These are phyloP conservation scores for Apiospora arundinis DNA, from an alignment of 2,329 filamentous ascomycete genomes.

Conservation along the genomic window DNA sequence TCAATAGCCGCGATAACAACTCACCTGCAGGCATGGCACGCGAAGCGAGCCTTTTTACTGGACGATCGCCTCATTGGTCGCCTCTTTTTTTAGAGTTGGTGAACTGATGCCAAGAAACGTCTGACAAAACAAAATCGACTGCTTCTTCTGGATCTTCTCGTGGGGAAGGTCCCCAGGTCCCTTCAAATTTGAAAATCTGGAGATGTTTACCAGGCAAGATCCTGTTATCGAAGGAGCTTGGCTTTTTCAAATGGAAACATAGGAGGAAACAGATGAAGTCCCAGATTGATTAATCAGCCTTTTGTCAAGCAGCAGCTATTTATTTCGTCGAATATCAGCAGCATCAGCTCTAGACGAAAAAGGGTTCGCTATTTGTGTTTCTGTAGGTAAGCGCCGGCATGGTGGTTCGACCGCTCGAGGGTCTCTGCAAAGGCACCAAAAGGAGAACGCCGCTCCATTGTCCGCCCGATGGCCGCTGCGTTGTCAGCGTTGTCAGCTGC, in stretches of 20 bases:
- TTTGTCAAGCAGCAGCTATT: neutral
- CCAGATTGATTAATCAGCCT: neutral
- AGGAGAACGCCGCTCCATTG: neutral
- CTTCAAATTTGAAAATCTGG: too few relatives aligned
- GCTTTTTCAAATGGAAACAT: neutral
- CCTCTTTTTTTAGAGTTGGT: neutral
- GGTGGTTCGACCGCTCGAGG: neutral
- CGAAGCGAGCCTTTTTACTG: neutral
- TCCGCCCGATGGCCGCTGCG: neutral
- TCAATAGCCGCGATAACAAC: neutral
- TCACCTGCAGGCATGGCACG: neutral
- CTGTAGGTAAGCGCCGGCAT: neutral
- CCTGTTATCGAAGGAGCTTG: neutral
- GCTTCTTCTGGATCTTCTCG: neutral
- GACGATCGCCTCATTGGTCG: neutral
- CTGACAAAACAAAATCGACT: neutral
- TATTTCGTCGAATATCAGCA: neutral
- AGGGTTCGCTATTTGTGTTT: conserved; percentile 8
- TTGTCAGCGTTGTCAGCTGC: conserved; percentile 1
- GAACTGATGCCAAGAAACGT: neutral
- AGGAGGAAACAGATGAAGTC: neutral
- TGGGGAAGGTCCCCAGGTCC: too few relatives aligned
- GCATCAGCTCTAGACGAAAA: neutral
- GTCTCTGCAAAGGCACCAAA: neutral
- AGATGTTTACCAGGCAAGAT: neutral